Evolutionary conservation across 495 filamentous ascomycete genomes (phyloP), one percentile per base, ranked within the genome.

Genomic region (Sabuloglossum arenarium): DNA sequence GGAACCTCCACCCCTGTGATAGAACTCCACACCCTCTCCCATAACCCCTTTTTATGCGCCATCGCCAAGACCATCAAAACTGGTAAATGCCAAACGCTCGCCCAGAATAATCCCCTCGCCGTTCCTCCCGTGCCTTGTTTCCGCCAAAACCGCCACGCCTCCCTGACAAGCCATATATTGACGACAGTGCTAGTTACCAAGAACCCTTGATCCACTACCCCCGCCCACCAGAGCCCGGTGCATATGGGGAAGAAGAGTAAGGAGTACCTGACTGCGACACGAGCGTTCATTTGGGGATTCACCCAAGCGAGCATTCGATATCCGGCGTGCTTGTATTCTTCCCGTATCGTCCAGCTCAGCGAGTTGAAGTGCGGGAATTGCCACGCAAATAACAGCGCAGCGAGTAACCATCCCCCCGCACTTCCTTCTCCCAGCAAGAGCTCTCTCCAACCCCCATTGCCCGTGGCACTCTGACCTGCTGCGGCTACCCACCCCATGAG

Each of bases 321-420:
- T 0, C 91, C 91, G 0, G 88, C 91, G 6, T 73, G 71, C 60
- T 78, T 81, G 69, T 98, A 98, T 62, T 98, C 93, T 0, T 94
- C 84, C 8, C 86, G 74, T 56, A 97, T 91, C 10, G 77, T 69
- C 75, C 87, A 91, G 24, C 83, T 88, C 10, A 98, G 72, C 0
- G 88, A 81, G 72, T 94, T 96, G 72, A 98, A 98, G 65, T 98
- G 91, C 12, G 91, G 87, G 63, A 97, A 97, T 66, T 98, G 91
- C 91, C 91, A 98, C 0, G 88, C 85, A 58, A 95, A 93, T 6
- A 98, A 71, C 30, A 96, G 69, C 0, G 75, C 79, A 5, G 85
- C 93, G 0, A 95, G 71, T 6, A 97, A 67, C 91, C 91, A 98
- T 0, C 90, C 93, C 1, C 91, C 91, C 6, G 83, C 69, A 56